Evolutionary conservation across 805 yeast genomes (phyloP).

Genomic region (Metschnikowia peoriensis): DNA sequence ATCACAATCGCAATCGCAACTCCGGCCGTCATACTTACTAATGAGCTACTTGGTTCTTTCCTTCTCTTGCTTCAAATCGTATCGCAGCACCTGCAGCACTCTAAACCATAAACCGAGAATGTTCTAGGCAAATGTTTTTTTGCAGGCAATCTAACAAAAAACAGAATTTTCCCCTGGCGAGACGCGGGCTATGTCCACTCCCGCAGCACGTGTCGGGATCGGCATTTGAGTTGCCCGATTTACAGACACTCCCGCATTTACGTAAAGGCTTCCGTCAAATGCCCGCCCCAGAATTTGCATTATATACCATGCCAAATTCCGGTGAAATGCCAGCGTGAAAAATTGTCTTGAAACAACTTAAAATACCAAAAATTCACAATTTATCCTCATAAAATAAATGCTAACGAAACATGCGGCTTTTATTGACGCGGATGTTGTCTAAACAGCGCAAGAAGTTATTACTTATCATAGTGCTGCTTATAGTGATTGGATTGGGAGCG

Average conservation of each 20-base stretch:
- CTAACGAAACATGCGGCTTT: neutral
- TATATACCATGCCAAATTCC: neutral
- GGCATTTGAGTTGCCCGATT: neutral
- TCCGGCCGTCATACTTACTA: no score
- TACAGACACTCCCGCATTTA: neutral
- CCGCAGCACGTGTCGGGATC: neutral
- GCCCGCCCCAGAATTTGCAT: neutral
- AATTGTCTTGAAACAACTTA: neutral
- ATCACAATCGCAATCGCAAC: no score
- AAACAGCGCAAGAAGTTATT: slow-evolving; percentile 4
- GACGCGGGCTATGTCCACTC: neutral
- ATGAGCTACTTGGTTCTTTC: no score
- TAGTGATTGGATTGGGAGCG: slow-evolving; percentile 2
- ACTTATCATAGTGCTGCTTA: slow-evolving; percentile 5
- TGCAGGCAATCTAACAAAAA: no score
- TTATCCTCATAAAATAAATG: neutral
- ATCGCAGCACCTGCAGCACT: no score
- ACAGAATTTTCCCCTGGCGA: neutral
- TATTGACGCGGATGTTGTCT: neutral
- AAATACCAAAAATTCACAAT: neutral
- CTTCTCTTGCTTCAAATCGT: no score
- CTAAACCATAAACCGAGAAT: no score
- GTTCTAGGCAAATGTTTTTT: no score
- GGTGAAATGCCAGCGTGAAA: neutral
- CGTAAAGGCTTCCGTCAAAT: neutral